Base-by-base conservation (phyloP, 495 filamentous ascomycete genomes). In the Neurospora hispaniola region DNA sequence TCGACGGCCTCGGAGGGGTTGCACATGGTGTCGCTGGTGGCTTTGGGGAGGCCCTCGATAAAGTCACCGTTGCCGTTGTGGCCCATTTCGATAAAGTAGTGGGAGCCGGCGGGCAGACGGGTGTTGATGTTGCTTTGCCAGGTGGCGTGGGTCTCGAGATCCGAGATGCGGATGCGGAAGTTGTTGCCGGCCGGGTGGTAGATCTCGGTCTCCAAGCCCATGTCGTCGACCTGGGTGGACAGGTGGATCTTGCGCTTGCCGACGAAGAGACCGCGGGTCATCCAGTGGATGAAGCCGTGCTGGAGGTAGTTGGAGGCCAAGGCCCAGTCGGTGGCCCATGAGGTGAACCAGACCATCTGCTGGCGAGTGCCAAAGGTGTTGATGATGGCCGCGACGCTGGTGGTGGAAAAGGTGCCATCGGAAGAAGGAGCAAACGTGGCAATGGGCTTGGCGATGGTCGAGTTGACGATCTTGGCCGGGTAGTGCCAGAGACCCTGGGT, bases 61-160 rank as follows among this genome's bases (percentile, higher is more conserved):
- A 90, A 88, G 74, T 89, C 88, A 40, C 88, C 88, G 74, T 89
- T 90, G 38, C 88, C 88, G 71, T 90, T 90, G 81, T 89, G 86
- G 12, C 86, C 88, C 66, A 89, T 81, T 73, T 90, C 88, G 14
- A 87, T 81, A 42, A 84, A 86, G 76, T 85, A 90, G 71, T 77
- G 75, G 70, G 87, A 89, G 12, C 88, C 88, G 12, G 82, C 38
- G 43, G 88, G 87, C 79, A 90, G 81, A 72, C 86, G 84, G 40
- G 78, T 80, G 69, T 87, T 87, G 79, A 90, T 82, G 14, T 75
- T 76, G 2, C 79, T 71, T 42, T 85, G 81, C 88, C 88, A 90
- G 41, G 74, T 74, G 31, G 81, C 77, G 76, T 90, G 85, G 42
- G 80, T 78, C 18, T 80, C 73, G 75, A 90, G 77, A 72, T 90